phyloP scores from a whole-genome alignment of 2,329 filamentous ascomycete genomes.

The Colletotrichum lini region DNA sequence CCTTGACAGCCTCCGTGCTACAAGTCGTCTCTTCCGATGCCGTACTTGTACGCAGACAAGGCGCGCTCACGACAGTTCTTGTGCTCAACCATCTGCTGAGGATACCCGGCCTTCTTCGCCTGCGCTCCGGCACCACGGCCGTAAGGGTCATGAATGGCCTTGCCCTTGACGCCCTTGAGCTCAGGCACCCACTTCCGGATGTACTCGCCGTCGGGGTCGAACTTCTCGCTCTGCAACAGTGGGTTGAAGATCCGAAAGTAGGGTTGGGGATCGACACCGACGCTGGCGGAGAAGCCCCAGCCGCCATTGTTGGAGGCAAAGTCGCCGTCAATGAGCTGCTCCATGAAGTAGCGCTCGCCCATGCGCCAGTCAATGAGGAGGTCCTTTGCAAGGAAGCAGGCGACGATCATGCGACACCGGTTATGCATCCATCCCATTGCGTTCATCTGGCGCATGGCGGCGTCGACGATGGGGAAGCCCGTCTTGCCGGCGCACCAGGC shows the following conservation, averaged over 20 bases:
- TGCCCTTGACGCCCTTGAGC: slow-evolving; percentile 73
- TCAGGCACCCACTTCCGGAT: slow-evolving; percentile 89
- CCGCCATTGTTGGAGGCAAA: slow-evolving; percentile 83
- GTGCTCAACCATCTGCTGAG: slow-evolving; percentile 82
- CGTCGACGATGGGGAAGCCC: slow-evolving; percentile 87
- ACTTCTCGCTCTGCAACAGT: slow-evolving; percentile 86
- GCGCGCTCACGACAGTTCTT: slow-evolving; percentile 77
- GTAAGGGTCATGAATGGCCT: slow-evolving; percentile 87
- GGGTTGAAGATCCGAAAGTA: slow-evolving; percentile 96
- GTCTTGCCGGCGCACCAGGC: slow-evolving; percentile 83
- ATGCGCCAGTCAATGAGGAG: slow-evolving; percentile 87
- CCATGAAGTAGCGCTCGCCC: slow-evolving; percentile 88
- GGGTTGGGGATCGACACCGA: slow-evolving; percentile 87
- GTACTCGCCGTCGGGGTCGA: slow-evolving; percentile 83
- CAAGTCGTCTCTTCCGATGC: slow-evolving; percentile 56
- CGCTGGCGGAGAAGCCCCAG: slow-evolving; percentile 72
- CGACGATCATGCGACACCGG: slow-evolving; percentile 86
- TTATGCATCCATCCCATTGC: slow-evolving; percentile 86
- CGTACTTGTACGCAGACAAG: slow-evolving; percentile 78
- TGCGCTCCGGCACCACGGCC: slow-evolving; percentile 70
- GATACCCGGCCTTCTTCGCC: slow-evolving; percentile 80
- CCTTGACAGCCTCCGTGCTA: not conserved
- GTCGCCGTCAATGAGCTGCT: slow-evolving; percentile 83
- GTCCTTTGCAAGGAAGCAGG: slow-evolving; percentile 85
- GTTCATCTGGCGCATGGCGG: slow-evolving; percentile 84